These are phyloP conservation scores for Pseudogymnoascus sp. DNA, from an alignment of 2,329 filamentous ascomycete species.

Conservation along the genomic window DNA sequence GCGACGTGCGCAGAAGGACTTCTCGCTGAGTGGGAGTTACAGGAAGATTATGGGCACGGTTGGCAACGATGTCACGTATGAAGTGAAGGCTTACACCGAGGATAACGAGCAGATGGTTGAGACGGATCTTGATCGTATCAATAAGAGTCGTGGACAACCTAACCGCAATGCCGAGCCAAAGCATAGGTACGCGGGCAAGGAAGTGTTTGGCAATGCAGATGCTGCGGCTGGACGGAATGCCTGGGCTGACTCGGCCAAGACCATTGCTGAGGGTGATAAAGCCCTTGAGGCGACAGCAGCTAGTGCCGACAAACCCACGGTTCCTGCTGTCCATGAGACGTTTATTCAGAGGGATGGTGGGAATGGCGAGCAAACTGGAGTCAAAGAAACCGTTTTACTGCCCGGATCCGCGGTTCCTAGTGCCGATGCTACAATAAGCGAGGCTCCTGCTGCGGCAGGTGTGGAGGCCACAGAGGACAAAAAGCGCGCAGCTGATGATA, in stretches of 20 bases:
- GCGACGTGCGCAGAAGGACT: slow-evolving; percentile 77
- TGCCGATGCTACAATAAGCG: background rate
- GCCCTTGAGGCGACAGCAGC: background rate
- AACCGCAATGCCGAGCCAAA: background rate
- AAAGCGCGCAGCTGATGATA: slow-evolving; percentile 3
- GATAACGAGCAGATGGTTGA: slow-evolving; percentile 78
- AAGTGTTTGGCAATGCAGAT: background rate
- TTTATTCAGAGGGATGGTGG: slow-evolving; percentile 29
- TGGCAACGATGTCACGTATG: slow-evolving; percentile 52
- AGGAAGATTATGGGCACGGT: slow-evolving; percentile 72
- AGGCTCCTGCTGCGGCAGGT: background rate
- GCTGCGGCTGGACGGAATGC: slow-evolving; percentile 20
- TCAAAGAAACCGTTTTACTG: slow-evolving; percentile 10
- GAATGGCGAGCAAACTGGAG: slow-evolving; percentile 18
- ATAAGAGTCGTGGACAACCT: slow-evolving; percentile 14
- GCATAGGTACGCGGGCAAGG: background rate
- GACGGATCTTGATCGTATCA: slow-evolving; percentile 64
- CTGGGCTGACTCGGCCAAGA: slow-evolving; percentile 22
- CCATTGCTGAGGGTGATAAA: background rate
- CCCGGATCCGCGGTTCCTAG: no score
- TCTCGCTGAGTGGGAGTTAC: slow-evolving; percentile 82
- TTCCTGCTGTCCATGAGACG: slow-evolving; percentile 21
- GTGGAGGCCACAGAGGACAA: background rate
- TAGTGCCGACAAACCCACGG: slow-evolving; percentile 17
- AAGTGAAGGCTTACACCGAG: slow-evolving; percentile 61